phyloP scores from a whole-genome alignment of 2,329 filamentous ascomycete species.

The Fusarium sp. region DNA sequence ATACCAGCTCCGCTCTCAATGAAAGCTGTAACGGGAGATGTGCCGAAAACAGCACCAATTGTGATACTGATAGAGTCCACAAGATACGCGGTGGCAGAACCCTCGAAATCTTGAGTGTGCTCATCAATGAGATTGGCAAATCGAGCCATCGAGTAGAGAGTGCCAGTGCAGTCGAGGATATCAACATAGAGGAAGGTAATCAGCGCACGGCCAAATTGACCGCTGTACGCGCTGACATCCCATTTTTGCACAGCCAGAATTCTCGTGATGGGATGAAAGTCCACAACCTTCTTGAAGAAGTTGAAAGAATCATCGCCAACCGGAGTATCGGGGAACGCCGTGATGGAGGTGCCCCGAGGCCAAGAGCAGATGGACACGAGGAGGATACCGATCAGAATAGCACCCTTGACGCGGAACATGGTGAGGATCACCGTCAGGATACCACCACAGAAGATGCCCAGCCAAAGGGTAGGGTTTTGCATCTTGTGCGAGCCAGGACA shows the following conservation, averaged over 20 bases:
- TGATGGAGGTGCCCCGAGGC: constrained; percentile 83
- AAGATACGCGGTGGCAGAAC: constrained; percentile 86
- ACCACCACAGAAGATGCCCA: constrained; percentile 90
- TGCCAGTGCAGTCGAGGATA: constrained; percentile 89
- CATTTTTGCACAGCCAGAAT: constrained; percentile 82
- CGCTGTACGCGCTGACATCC: constrained; percentile 77
- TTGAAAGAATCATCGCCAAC: constrained; percentile 81
- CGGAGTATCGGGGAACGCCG: constrained; percentile 83
- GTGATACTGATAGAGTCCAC: constrained; percentile 86
- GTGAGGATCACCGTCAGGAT: constrained; percentile 85
- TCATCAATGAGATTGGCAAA: constrained; percentile 87
- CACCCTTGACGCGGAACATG: constrained; percentile 90
- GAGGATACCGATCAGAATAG: constrained; percentile 86
- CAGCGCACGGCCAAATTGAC: constrained; percentile 86
- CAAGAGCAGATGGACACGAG: constrained; percentile 91
- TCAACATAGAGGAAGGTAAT: constrained; percentile 94
- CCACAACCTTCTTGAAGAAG: constrained; percentile 91
- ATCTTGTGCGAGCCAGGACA: constrained; percentile 80
- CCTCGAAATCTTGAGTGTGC: constrained; percentile 88
- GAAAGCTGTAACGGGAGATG: constrained; percentile 87
- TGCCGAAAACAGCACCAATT: constrained; percentile 84
- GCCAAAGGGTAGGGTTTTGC: constrained; percentile 87
- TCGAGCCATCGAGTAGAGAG: constrained; percentile 90
- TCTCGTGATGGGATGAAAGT: constrained; percentile 83
- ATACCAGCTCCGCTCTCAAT: constrained; percentile 93